Base-by-base conservation (phyloP, 225 moss, liverwort and hornwort genomes). In the Marchantia polymorpha region DNA sequence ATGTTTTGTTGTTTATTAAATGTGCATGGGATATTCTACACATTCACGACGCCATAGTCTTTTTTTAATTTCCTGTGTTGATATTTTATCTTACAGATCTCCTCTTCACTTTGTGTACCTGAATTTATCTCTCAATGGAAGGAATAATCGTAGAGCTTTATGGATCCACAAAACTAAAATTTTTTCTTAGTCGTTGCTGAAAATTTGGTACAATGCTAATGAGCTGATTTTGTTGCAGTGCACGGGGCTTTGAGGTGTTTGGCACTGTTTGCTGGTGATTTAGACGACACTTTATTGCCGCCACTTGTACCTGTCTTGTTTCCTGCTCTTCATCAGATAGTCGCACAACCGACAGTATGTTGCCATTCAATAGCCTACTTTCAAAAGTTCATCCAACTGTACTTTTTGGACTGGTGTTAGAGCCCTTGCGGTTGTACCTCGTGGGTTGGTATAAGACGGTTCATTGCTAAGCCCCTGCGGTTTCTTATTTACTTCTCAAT, bases 201-300 rank as follows among this genome's bases (percentile, higher is more conserved):
- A 46, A 71, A n/a, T 50, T 51, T 23, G n/a, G 17, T 50, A 49
- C 10, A n/a, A 49, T 77, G 59, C 20, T 71, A n/a, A 50, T 49
- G 49, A 53, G 54, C 27, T 56, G 6, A 4, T 73, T 39, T 12
- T 17, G 30, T 78, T 83, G 82, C 92, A 95, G 95, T 95, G 73
- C 95, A 93, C 86, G 95, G 95, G 84, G 92, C 93, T 54, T 86
- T 95, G 78, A 87, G 93, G 82, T 95, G 95, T 82, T 85, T 95
- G 84, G 93, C 95, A 79, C 83, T 95, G 31, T 95, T 95, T 84
- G 91, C 95, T 81, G 92, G 92, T 75, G 95, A 95, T 65, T 82
- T 95, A 75, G 95, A 95, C 85, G 95, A 95, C 85, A 63, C 91
- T n/a, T 91, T 90, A 78, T 85, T 95, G 89, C 95, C 95, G 70